These are phyloP conservation scores for Mycena pura DNA, from an alignment of 768 basidiomycete species.

Conservation along the genomic window DNA sequence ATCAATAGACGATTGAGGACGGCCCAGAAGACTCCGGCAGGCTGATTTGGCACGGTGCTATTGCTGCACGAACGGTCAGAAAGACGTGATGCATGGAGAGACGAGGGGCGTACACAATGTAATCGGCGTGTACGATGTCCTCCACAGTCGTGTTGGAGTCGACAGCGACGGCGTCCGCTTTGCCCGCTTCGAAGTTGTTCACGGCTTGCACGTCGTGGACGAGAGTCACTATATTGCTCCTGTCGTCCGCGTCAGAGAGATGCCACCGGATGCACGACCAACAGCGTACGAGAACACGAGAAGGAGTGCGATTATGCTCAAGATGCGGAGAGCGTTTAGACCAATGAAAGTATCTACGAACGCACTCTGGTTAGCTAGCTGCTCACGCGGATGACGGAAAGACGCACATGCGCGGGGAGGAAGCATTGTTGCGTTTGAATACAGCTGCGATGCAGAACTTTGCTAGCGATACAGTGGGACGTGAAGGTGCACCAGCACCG, in stretches of 20 bases:
- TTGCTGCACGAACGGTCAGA: conserved; percentile 43
- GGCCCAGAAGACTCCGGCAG: conserved; percentile 82
- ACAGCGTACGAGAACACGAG: conserved; percentile 84
- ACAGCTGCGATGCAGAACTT: conserved; percentile 10
- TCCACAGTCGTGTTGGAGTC: conserved; percentile 38
- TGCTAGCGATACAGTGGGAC: conserved; percentile 24
- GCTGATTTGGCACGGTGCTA: conserved; percentile 90
- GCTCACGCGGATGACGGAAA: neutral
- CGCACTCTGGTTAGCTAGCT: neutral
- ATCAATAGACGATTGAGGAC: conserved; percentile 88
- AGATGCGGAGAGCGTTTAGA: conserved; percentile 77
- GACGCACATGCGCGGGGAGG: conserved; percentile 58
- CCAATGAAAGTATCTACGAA: conserved; percentile 67
- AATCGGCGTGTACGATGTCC: conserved; percentile 79
- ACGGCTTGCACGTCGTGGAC: conserved; percentile 79
- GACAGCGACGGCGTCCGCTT: conserved; percentile 32
- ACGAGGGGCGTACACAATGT: conserved; percentile 61
- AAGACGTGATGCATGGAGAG: neutral
- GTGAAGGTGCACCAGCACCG: conserved; percentile 27
- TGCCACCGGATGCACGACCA: too few species aligned
- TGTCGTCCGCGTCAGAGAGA: too few species aligned
- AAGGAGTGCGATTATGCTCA: conserved; percentile 81
- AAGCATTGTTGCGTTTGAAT: conserved; percentile 39
- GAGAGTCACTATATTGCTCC: conserved; percentile 78
- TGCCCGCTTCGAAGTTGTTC: conserved; percentile 62